Evolutionary conservation across 2,329 filamentous ascomycete genomes (phyloP).

Genomic region (Cytospora piceae): DNA sequence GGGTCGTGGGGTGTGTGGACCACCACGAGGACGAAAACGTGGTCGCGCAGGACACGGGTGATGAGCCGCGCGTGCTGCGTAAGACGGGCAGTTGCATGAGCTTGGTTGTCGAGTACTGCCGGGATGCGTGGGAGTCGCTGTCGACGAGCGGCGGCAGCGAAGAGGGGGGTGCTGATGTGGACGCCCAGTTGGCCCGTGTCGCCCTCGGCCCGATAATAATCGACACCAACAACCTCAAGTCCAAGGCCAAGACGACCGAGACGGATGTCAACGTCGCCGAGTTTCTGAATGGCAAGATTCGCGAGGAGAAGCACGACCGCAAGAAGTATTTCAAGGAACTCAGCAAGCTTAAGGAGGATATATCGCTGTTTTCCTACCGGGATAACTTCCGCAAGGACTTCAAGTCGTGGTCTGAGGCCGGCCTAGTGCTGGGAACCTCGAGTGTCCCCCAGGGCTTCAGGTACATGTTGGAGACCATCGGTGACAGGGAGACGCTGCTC

Average conservation of each 20-base stretch:
- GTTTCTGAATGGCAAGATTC: conserved; percentile 58
- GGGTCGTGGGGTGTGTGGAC: conserved; percentile 71
- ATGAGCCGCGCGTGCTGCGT: conserved; percentile 63
- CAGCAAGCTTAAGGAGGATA: conserved; percentile 67
- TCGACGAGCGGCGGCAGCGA: conserved; percentile 36
- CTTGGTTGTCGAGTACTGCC: conserved; percentile 65
- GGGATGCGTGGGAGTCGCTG: conserved; percentile 60
- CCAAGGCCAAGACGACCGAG: conserved; percentile 46
- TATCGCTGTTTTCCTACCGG: conserved; percentile 61
- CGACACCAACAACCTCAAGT: conserved; percentile 69
- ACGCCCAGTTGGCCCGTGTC: conserved; percentile 67
- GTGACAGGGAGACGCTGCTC: conserved; percentile 50
- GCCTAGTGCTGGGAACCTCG: conserved; percentile 66
- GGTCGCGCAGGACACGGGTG: conserved; percentile 49
- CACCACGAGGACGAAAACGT: conserved; percentile 75
- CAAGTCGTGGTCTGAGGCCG: conserved; percentile 72
- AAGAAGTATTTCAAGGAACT: conserved; percentile 63
- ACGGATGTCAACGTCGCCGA: conserved; percentile 45
- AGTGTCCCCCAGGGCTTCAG: conserved; percentile 65
- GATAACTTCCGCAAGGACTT: conserved; percentile 83
- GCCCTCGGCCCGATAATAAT: conserved; percentile 73
- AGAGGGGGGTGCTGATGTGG: conserved; percentile 44
- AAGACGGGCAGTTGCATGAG: conserved; percentile 75
- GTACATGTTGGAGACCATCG: conserved; percentile 61
- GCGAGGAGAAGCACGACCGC: conserved; percentile 50